These are phyloP conservation scores for Colletotrichum brevisporum DNA, from an alignment of 2,329 filamentous ascomycete genomes.

Conservation along the genomic window DNA sequence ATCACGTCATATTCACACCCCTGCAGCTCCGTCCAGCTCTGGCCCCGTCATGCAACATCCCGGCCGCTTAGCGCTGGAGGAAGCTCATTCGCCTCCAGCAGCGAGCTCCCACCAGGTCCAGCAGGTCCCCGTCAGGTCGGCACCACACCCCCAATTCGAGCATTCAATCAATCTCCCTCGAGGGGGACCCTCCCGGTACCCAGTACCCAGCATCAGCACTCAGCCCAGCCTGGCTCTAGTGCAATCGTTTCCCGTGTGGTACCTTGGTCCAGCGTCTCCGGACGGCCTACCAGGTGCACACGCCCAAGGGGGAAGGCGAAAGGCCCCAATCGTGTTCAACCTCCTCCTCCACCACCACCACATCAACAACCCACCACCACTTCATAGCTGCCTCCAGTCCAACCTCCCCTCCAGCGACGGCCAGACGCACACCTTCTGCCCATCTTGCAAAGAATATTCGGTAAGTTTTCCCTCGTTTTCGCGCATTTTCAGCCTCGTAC, in stretches of 20 bases:
- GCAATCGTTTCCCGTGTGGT: constrained; percentile 22
- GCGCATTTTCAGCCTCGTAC: not conserved
- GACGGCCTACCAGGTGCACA: not conserved
- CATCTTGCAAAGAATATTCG: constrained; percentile 18
- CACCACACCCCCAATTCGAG: constrained; percentile 35
- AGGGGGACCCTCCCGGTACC: constrained; percentile 6
- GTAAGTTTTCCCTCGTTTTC: constrained; percentile 26
- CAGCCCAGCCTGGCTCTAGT: constrained; percentile 24
- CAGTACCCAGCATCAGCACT: not conserved
- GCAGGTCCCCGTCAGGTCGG: constrained; percentile 10
- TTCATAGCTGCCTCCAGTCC: constrained; percentile 25
- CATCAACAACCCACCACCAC: constrained; percentile 37
- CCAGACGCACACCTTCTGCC: constrained; percentile 18
- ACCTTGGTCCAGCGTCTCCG: constrained; percentile 13
- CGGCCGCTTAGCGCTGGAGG: constrained; percentile 17
- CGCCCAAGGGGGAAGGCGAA: constrained; percentile 15
- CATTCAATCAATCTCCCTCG: constrained; percentile 35
- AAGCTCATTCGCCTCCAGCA: constrained; percentile 26
- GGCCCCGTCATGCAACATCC: constrained; percentile 32
- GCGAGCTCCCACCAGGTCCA: constrained; percentile 31
- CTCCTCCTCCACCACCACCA: constrained; percentile 31
- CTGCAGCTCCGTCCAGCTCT: constrained; percentile 38
- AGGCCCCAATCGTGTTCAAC: constrained; percentile 36
- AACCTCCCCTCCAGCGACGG: constrained; percentile 38
- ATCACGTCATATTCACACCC: constrained; percentile 10